phyloP scores from a whole-genome alignment of 345 rosid species.

The Populus euphratica region DNA sequence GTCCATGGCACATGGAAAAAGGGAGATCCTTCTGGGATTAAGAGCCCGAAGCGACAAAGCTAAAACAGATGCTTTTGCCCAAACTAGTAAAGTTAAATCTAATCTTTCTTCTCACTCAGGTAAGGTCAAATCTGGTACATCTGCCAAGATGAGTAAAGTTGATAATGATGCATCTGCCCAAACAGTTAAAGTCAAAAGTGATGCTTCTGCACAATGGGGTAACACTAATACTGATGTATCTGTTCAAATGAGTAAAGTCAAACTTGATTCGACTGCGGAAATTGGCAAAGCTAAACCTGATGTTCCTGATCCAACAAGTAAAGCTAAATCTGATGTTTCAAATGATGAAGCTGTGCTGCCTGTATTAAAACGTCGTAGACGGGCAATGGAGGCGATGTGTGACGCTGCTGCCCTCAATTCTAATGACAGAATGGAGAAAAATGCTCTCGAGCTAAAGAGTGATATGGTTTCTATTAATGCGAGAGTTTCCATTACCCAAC shows the following conservation, averaged over 20 bases:
- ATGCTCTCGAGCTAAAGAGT: conserved; percentile 35
- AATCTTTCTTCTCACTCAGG: not conserved
- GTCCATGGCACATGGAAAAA: conserved; percentile 28
- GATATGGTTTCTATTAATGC: conserved; percentile 29
- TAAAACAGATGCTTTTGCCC: conserved; percentile 9
- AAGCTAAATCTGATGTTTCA: conserved; percentile 9
- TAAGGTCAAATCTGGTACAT: conserved; percentile 31
- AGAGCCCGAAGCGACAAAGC: conserved; percentile 30
- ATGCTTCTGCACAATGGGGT: not conserved
- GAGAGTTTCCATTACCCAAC: conserved; percentile 38
- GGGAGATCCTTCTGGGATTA: conserved; percentile 40
- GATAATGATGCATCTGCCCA: conserved; percentile 13
- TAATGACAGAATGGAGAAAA: conserved; percentile 40
- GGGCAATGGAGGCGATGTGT: conserved; percentile 60
- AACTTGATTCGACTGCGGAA: conserved; percentile 12
- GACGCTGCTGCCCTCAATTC: conserved; percentile 42
- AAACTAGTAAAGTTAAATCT: conserved; percentile 3
- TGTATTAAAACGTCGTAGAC: conserved; percentile 49
- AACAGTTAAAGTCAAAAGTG: conserved; percentile 1
- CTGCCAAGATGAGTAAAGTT: not conserved
- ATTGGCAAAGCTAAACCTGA: conserved; percentile 7
- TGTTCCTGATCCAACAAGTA: not conserved
- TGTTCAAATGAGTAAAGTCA: conserved; percentile 5
- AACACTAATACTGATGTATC: conserved; percentile 30
- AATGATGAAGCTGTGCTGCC: conserved; percentile 58